Evolutionary conservation across 2,329 filamentous ascomycete genomes (phyloP).

Genomic region (Fusarium illudens): DNA sequence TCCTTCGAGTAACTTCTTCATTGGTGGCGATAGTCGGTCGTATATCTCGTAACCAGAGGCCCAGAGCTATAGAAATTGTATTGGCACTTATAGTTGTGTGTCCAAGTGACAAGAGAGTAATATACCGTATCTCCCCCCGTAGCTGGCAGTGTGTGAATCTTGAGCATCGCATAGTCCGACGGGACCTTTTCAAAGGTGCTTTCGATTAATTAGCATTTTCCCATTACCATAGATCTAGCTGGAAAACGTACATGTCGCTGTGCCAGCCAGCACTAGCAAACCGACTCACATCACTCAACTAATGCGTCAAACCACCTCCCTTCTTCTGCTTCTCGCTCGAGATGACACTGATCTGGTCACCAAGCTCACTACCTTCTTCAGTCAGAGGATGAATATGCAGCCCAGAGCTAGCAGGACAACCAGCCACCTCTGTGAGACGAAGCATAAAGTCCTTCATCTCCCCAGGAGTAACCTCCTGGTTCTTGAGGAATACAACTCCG

Average conservation of each 20-base stretch:
- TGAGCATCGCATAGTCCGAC: constrained; percentile 68
- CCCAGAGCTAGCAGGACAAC: constrained; percentile 55
- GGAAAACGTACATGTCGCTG: constrained; percentile 59
- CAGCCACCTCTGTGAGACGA: constrained; percentile 45
- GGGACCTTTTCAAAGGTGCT: constrained; percentile 66
- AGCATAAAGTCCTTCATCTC: constrained; percentile 52
- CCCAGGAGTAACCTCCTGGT: constrained; percentile 47
- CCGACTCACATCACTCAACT: constrained; percentile 59
- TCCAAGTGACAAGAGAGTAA: background rate
- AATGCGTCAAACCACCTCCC: constrained; percentile 60
- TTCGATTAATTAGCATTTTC: constrained; percentile 3
- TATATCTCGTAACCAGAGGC: constrained; percentile 69
- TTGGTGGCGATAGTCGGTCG: constrained; percentile 59
- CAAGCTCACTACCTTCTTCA: constrained; percentile 60
- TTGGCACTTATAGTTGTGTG: constrained; percentile 44
- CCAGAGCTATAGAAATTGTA: constrained; percentile 61
- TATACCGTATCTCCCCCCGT: constrained; percentile 64
- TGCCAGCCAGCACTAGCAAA: constrained; percentile 56
- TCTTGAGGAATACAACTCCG: constrained; percentile 50
- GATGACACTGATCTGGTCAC: constrained; percentile 65
- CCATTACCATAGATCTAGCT: background rate
- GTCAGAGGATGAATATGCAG: constrained; percentile 65
- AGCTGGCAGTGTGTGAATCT: constrained; percentile 63
- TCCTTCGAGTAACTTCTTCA: constrained; percentile 57
- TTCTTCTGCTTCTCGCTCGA: constrained; percentile 64